Base-by-base conservation (phyloP, 352 stramenopile genomes). In the Globisporangium emineosum region DNA sequence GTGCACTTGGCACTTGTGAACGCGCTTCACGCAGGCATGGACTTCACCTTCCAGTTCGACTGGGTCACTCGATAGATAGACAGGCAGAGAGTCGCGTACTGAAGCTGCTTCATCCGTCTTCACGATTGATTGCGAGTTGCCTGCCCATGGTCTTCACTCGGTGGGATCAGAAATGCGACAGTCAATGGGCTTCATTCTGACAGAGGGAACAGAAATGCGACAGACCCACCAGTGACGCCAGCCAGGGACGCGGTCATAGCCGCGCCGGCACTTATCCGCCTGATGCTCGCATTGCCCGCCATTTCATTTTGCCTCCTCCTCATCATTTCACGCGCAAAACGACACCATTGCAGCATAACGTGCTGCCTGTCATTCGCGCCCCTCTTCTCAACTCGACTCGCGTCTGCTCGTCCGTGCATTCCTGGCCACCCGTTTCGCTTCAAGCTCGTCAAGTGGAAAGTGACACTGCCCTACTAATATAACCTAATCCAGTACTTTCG, bases 101-200 rank as follows among this genome's bases (percentile, higher is more conserved):
- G 2, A 5, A 2, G 40, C 17, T 12, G n/a, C n/a, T 15, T 52
- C 45, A 17, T 52, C 45, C 27, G n/a, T 27, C 21, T 25, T 17
- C n/a, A 27, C 21, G 45, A 29, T 52, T 52, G 45, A n/a, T 29
- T 29, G 45, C 23, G n/a, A 25, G 21, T 27, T 52, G 45, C n/a
- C 10, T 40, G 33, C 27, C 50, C 8, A 13, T 5, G 25, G 19
- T 29, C 50, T 29, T 56, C 50, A 37, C 50, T 17, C 7, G 27
- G 7, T 17, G 29, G 51, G 51, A 57, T 57, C 51, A 57, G 51
- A 57, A 57, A 57, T 42, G 29, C 19, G 51, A 57, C 51, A 57
- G 27, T 21, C 50, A 56, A 47, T 12, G 17, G 12, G 40, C 40
- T 47, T 47, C 40, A 23, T 21, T 47, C 40, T 47, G 40, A 21